Evolutionary conservation across 163 green algal species (phyloP).

Genomic region (Chlamydomonas reinhardtii): DNA sequence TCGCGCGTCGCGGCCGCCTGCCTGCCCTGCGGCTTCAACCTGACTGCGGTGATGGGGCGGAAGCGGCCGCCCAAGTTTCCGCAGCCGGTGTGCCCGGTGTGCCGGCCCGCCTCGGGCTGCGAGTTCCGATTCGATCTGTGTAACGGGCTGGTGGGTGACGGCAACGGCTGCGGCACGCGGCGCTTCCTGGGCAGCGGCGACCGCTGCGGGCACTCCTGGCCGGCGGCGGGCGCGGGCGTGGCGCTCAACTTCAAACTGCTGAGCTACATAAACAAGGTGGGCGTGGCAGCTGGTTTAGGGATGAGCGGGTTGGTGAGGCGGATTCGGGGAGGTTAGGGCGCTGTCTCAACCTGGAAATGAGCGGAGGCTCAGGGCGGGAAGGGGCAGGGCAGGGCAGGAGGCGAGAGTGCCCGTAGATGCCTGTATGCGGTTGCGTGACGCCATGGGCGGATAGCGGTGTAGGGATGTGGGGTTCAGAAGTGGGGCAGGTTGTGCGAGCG

Average conservation of each 20-base stretch:
- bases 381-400: neutral
- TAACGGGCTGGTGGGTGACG: neutral
- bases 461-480: neutral
- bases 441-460: neutral
- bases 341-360: too few relatives aligned
- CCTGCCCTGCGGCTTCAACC: constrained; percentile 34
- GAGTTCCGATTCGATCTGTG: constrained; percentile 44
- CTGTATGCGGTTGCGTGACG: too few relatives aligned
- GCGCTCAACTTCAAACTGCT: constrained; percentile 17
- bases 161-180: constrained; percentile 1
- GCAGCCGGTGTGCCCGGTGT: constrained; percentile 30
- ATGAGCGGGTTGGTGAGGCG: too few relatives aligned
- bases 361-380: too few relatives aligned
- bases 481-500: too few relatives aligned
- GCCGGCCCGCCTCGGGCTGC: constrained; percentile 34
- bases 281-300: neutral
- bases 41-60: constrained; percentile 26
- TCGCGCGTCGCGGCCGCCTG: constrained; percentile 11
- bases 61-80: constrained; percentile 19
- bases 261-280: constrained; percentile 1
- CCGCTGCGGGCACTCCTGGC: constrained; percentile 15
- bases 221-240: constrained; percentile 9
- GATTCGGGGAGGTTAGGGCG: too few relatives aligned
- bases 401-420: too few relatives aligned
- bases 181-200: constrained; percentile 33